Conservation (phyloP, 202 grass and related monocot genomes). For the Setaria viridis region DNA sequence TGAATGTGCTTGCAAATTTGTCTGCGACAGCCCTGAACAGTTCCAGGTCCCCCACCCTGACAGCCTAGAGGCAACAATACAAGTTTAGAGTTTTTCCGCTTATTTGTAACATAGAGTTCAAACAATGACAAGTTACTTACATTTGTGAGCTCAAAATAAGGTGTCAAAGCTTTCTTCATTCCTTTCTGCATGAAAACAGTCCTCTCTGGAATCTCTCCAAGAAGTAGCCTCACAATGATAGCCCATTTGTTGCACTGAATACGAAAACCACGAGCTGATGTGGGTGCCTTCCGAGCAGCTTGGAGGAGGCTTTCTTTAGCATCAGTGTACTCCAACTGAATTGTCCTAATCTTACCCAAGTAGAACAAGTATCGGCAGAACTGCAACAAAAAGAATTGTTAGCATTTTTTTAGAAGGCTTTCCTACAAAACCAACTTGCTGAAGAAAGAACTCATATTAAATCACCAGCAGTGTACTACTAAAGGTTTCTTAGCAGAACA, state of each 20-base stretch:
- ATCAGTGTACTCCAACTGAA: conserved; percentile 96
- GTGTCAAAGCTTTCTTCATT: conserved; percentile 82
- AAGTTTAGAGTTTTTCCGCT: neutral
- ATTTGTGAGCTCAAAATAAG: conserved; percentile 93
- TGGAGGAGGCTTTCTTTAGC: conserved; percentile 92
- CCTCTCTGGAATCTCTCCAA: conserved; percentile 90
- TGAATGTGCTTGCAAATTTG: conserved; percentile 78
- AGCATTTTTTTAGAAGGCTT: conserved; percentile 6
- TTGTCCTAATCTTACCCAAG: conserved; percentile 86
- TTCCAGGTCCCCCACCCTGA: conserved; percentile 84
- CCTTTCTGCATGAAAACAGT: conserved; percentile 94
- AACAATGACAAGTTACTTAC: conserved; percentile 45
- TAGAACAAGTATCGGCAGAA: conserved; percentile 91
- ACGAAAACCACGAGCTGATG: conserved; percentile 70
- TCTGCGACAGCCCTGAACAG: conserved; percentile 77
- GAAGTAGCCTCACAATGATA: conserved; percentile 72
- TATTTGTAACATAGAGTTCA: neutral
- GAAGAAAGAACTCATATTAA: conserved; percentile 9
- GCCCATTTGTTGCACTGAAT: conserved; percentile 98
- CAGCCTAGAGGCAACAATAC: conserved; percentile 55
- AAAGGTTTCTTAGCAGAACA: conserved; percentile 9
- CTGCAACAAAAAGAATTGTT: conserved; percentile 46
- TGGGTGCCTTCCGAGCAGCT: conserved; percentile 86
- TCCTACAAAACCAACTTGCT: neutral
- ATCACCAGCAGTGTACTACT: neutral